Conservation (phyloP, 2,329 filamentous ascomycete species). For the Waltergamsia citrina region DNA sequence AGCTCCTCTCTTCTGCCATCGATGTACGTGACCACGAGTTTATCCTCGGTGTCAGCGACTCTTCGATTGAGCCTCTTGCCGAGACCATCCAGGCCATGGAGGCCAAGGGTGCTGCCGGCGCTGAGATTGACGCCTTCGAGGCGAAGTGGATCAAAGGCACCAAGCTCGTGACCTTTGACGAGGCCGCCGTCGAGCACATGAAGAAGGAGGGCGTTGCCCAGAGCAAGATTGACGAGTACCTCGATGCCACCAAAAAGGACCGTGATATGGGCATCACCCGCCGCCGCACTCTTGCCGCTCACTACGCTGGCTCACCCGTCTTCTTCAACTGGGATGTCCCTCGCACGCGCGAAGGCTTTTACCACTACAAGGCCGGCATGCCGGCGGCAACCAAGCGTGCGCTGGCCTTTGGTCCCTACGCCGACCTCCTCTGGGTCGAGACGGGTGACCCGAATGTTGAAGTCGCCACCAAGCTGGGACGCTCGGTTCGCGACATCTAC, state of each 20-base stretch:
- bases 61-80: constrained; percentile 67
- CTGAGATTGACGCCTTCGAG: constrained; percentile 81
- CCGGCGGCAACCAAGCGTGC: constrained; percentile 85
- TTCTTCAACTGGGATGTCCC: constrained; percentile 88
- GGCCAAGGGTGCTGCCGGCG: constrained; percentile 60
- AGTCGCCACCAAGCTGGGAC: constrained; percentile 66
- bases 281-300: constrained; percentile 62
- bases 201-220: constrained; percentile 53
- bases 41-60: constrained; percentile 77
- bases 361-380: constrained; percentile 82
- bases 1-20: constrained; percentile 79
- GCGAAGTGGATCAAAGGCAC: constrained; percentile 81
- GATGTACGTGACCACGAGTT: constrained; percentile 96
- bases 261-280: constrained; percentile 69
- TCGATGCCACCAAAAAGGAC: constrained; percentile 49
- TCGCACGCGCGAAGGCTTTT: constrained; percentile 86
- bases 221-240: constrained; percentile 59
- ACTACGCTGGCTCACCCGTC: constrained; percentile 58
- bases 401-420: constrained; percentile 82
- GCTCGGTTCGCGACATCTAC: constrained; percentile 58
- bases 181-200: constrained; percentile 74
- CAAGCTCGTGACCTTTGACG: constrained; percentile 82
- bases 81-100: constrained; percentile 92
- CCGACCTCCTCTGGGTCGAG: constrained; percentile 95
- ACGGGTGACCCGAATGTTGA: constrained; percentile 80